Base-by-base conservation (phyloP, 2,329 filamentous ascomycete genomes). In the Fusarium globosum region DNA sequence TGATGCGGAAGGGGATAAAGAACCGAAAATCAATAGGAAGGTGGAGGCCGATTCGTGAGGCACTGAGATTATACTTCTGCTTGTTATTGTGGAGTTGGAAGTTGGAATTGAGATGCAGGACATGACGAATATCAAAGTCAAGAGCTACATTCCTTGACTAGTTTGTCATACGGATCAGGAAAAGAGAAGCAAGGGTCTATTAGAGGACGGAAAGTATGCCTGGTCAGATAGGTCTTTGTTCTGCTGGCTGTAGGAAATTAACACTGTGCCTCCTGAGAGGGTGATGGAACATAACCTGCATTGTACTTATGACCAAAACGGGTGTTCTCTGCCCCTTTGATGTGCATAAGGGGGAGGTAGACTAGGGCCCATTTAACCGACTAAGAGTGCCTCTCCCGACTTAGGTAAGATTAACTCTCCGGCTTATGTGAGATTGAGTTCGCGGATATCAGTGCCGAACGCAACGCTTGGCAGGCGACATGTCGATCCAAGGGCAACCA, bases 181-280 rank as follows among this genome's bases (percentile, higher is more conserved):
- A 48, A 30, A 21, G 3, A 11, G 6, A 5, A 48, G 0, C 0
- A 0, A n/a, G 28, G 21, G 12, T 8, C 3, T 0, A 9, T 16
- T 0, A 30, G 0, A n/a, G 10, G 15, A 12, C 12, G 1, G 10
- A 0, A 2, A 33, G 10, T 2, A 13, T n/a, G n/a, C 3, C 7
- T 16, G 0, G 6, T 4, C 7, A n/a, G 4, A 2, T 5, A n/a
- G 4, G 14, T 2, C 1, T 30, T 21, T 28, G 2, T 3, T 0
- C 9, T 6, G 15, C 23, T 28, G 23, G 23, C 0, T 26, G 16
- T 26, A 9, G 7, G 0, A 26, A 4, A 13, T 9, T 45, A 0
- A 1, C 5, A 14, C 7, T 21, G 4, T 21, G 18, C 38, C 12
- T 7, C 20, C 11, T 39, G 18, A 39, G 6, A 39, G 12, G 1